Percentiles rank a stretch among this genome's conserved stretches.
phyloP scores from a whole-genome alignment of 139 green algal species.

The Closterium sp. region DNA sequence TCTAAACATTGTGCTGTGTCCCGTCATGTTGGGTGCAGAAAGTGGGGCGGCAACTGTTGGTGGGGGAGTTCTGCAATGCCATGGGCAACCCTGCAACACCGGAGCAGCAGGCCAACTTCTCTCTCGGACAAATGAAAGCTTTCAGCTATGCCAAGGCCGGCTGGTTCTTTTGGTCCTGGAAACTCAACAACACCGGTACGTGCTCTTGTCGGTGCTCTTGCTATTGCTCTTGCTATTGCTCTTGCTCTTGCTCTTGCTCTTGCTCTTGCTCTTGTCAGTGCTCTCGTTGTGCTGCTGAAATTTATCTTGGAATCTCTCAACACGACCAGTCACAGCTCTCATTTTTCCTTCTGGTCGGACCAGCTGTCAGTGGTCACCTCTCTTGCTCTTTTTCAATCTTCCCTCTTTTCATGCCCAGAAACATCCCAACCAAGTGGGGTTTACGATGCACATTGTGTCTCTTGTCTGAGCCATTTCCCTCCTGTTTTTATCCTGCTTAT shows the following conservation, averaged over 20 bases:
- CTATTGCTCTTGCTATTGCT: too few species aligned
- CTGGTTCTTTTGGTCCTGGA: constrained; percentile 31
- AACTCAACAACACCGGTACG: constrained; percentile 1
- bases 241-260: neutral
- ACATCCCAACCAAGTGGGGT: too few species aligned
- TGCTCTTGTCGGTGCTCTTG: neutral
- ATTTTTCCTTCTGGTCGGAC: too few species aligned
- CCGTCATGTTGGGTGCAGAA: neutral
- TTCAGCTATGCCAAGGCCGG: neutral
- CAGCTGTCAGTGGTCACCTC: neutral
- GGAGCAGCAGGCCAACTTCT: constrained; percentile 3
- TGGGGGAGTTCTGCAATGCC: constrained; percentile 27
- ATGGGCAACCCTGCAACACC: neutral
- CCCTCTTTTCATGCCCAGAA: neutral
- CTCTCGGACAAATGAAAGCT: neutral
- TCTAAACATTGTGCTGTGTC: too few species aligned
- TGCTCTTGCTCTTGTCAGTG: too few species aligned
- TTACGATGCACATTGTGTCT: too few species aligned
- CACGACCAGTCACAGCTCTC: too few species aligned
- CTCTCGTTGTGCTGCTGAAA: too few species aligned
- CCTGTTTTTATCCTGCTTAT: too few species aligned
- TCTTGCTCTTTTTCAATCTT: neutral
- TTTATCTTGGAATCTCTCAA: too few species aligned
- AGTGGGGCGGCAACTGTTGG: neutral
- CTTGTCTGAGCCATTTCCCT: too few species aligned